Evolutionary conservation across 306 rosid genomes (phyloP), one percentile per base, ranked within the genome.

Genomic region (Trifolium subterraneum): DNA sequence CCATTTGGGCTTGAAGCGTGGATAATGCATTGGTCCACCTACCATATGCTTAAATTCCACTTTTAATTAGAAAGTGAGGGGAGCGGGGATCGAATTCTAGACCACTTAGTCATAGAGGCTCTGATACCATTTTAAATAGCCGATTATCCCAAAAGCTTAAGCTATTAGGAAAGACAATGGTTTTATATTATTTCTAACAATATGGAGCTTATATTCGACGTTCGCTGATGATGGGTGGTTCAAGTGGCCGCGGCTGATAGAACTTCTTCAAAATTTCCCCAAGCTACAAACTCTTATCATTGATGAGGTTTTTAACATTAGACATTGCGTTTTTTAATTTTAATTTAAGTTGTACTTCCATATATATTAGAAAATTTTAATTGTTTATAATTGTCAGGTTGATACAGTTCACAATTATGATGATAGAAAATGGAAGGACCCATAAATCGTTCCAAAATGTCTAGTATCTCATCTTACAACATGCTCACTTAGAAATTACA

Each of bases 211-310:
- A 25, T 2, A 4, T 60, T 44, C 16, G 2, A 47, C 8, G 14
- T 47, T 47, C 2, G 6, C 18, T 6, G 6, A 19, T 14, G 1
- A 0, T 0, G 0, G 3, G 1, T 8, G n/a, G 22, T 39, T 4
- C 2, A 15, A 2, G 0, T 64, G 54, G 65, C 1, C 3, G 8
- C 14, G 50, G 25, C 0, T 74, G 2, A 12, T 27, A 36, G 12
- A 64, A 8, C 13, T 66, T 20, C 65, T 77, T 18, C 7, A 20
- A 1, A 27, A 16, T 33, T 13, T 50, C 36, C 74, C 69, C 6
- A 77, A 59, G 7, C 61, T 68, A 8, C 52, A 68, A 68, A 47
- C 52, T 15, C 52, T 47, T 47, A 15, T 47, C 52, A 15, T 47
- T 47, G 18, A 45, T 45, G 51, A 45, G 15, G 7, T 45, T 13